phyloP scores from a whole-genome alignment of 2,329 filamentous ascomycete genomes.

The Neoarthrinium moseri region DNA sequence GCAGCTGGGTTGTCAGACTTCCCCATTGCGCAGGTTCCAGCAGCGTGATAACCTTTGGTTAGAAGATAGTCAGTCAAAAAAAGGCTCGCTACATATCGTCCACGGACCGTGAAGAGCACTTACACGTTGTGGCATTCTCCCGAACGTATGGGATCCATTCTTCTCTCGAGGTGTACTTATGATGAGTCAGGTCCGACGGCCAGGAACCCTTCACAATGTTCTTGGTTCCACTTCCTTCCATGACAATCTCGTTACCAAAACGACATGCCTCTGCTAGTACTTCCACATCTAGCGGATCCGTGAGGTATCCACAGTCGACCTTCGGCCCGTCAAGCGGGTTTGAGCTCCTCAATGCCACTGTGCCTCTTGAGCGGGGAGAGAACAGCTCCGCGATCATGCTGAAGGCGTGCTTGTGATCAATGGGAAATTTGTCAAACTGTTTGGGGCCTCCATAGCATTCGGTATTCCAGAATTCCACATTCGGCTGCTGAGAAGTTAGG shows the following conservation, averaged over 20 bases:
- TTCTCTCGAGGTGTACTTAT: conserved; percentile 50
- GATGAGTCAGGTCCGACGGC: conserved; percentile 51
- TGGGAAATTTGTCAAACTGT: conserved; percentile 52
- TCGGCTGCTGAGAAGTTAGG: conserved; percentile 53
- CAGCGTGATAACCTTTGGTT: conserved; percentile 51
- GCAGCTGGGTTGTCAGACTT: conserved; percentile 43
- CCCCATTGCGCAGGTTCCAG: conserved; percentile 54
- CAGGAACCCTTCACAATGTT: conserved; percentile 60
- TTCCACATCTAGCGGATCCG: conserved; percentile 55
- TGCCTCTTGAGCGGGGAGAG: conserved; percentile 54
- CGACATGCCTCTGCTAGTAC: conserved; percentile 58
- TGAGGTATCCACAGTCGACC: conserved; percentile 58
- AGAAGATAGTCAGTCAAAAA: background rate
- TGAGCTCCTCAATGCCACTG: conserved; percentile 46
- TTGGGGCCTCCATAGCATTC: conserved; percentile 62
- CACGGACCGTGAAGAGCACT: conserved; percentile 18
- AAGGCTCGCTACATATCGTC: background rate
- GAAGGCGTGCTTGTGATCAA: conserved; percentile 54
- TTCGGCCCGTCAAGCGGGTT: conserved; percentile 52
- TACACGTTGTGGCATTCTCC: conserved; percentile 60
- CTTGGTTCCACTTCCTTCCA: conserved; percentile 55
- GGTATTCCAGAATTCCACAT: conserved; percentile 62
- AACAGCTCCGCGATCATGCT: conserved; percentile 59
- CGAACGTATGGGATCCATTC: conserved; percentile 58
- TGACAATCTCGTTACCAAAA: conserved; percentile 60